These are phyloP conservation scores for Protea cynaroides DNA, from an alignment of 164 flowering plant species.

Conservation along the genomic window DNA sequence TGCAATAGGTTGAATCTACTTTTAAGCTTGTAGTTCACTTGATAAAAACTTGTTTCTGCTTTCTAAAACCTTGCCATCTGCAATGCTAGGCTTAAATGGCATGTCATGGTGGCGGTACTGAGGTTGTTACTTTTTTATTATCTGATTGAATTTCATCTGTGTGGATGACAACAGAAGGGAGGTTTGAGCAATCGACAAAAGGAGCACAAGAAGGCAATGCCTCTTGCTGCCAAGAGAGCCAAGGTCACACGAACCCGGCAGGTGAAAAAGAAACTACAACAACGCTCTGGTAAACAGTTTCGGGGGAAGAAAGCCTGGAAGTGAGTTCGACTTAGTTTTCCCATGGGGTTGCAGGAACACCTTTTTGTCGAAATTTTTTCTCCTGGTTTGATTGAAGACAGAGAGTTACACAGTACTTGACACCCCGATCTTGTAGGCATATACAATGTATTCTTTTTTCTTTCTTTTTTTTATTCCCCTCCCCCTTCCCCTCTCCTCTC, in stretches of 20 bases:
- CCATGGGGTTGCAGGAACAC: background rate
- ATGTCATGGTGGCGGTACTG: background rate
- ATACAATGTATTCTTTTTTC: no score
- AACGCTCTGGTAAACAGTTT: conserved; percentile 62
- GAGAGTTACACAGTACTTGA: no score
- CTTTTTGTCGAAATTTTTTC: no score
- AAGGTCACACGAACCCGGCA: conserved; percentile 48
- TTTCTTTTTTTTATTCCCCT: no score
- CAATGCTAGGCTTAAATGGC: background rate
- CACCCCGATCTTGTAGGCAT: no score
- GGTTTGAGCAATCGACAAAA: conserved; percentile 75
- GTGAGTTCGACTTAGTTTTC: conserved; percentile 8
- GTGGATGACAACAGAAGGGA: conserved; percentile 50
- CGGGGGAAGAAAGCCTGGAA: conserved; percentile 87
- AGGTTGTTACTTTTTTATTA: background rate
- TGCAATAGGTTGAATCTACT: no score
- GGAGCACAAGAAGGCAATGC: conserved; percentile 81
- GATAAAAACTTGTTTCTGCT: no score
- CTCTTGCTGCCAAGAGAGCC: conserved; percentile 64
- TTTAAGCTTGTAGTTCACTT: no score
- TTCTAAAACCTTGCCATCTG: no score
- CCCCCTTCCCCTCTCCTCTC: no score
- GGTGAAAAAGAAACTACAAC: conserved; percentile 44
- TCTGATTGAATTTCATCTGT: conserved; percentile 1
- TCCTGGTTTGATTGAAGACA: no score